phyloP scores from a whole-genome alignment of 1,284 basidiomycete genomes.

The Sporisorium scitamineum region DNA sequence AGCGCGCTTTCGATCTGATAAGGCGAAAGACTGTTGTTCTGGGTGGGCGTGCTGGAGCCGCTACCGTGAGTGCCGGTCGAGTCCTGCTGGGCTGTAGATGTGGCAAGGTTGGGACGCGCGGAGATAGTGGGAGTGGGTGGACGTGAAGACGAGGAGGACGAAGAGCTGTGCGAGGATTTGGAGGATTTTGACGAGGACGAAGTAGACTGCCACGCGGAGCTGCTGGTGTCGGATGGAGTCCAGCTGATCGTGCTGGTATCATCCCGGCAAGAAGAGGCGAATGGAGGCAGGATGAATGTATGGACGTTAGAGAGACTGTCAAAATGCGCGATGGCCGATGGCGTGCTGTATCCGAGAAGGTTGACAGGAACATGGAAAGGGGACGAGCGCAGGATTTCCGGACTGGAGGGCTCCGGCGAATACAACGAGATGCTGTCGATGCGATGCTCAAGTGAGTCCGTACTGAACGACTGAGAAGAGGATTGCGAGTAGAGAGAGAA shows the following conservation, averaged over 20 bases:
- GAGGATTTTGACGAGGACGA: constrained; percentile 30
- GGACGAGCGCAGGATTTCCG: background rate
- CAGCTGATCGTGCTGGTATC: constrained; percentile 2
- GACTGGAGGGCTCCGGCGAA: background rate
- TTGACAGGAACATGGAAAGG: constrained; percentile 18
- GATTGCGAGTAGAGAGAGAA: background rate
- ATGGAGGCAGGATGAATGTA: background rate
- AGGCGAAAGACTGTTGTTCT: constrained; percentile 24
- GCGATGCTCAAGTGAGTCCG: constrained; percentile 8
- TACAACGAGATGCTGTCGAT: constrained; percentile 9
- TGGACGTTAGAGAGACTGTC: background rate
- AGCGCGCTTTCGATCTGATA: constrained; percentile 35
- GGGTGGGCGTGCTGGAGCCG: constrained; percentile 43
- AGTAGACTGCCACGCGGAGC: constrained; percentile 17
- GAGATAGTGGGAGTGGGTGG: constrained; percentile 32
- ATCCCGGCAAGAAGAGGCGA: background rate
- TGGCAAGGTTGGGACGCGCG: constrained; percentile 26
- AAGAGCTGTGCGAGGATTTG: constrained; percentile 26
- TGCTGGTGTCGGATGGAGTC: constrained; percentile 11
- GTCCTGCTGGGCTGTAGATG: constrained; percentile 38
- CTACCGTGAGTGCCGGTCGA: constrained; percentile 29
- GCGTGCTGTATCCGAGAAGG: constrained; percentile 8
- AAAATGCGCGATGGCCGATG: background rate
- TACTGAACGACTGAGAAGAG: background rate
- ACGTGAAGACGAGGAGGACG: constrained; percentile 33